Evolutionary conservation across 495 filamentous ascomycete species (phyloP).

Genomic region (Trichoderma reesei): DNA sequence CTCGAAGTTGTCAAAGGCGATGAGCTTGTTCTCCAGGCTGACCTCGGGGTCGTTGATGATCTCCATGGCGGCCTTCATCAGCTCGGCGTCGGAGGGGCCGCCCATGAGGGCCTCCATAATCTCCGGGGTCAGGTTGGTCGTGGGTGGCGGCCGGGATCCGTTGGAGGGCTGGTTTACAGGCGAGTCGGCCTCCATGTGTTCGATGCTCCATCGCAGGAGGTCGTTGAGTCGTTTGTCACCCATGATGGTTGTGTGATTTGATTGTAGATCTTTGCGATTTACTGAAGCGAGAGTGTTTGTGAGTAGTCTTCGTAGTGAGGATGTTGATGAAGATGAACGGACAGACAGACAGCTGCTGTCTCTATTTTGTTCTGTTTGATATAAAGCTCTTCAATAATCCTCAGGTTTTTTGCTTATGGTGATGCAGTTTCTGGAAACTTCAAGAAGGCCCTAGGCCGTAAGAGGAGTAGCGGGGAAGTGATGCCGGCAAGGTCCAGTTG

Average conservation of each 20-base stretch:
- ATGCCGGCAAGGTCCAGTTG: background rate
- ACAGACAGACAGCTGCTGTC: background rate
- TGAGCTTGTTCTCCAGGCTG: slow-evolving; percentile 65
- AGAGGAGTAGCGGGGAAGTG: slow-evolving; percentile 3
- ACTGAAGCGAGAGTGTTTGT: slow-evolving; percentile 7
- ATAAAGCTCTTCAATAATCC: background rate
- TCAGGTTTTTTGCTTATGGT: background rate
- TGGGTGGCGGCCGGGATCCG: slow-evolving; percentile 20
- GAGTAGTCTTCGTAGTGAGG: background rate
- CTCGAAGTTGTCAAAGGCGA: slow-evolving; percentile 94
- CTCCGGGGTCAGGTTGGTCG: slow-evolving; percentile 46
- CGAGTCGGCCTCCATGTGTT: slow-evolving; percentile 48
- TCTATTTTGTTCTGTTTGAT: background rate
- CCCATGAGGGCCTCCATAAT: slow-evolving; percentile 63
- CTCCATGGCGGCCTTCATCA: slow-evolving; percentile 76
- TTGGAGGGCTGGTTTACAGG: slow-evolving; percentile 32
- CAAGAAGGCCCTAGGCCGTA: slow-evolving; percentile 6
- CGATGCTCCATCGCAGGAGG: slow-evolving; percentile 90
- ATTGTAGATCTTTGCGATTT: slow-evolving; percentile 4
- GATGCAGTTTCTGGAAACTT: slow-evolving; percentile 12
- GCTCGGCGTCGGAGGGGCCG: slow-evolving; percentile 75
- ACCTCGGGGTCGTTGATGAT: slow-evolving; percentile 53
- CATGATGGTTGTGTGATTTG: slow-evolving; percentile 11
- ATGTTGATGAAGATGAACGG: background rate
- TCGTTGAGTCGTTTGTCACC: slow-evolving; percentile 45